These are phyloP conservation scores for Yueomyces sp. DNA, from an alignment of 805 yeast genomes.

Conservation along the genomic window DNA sequence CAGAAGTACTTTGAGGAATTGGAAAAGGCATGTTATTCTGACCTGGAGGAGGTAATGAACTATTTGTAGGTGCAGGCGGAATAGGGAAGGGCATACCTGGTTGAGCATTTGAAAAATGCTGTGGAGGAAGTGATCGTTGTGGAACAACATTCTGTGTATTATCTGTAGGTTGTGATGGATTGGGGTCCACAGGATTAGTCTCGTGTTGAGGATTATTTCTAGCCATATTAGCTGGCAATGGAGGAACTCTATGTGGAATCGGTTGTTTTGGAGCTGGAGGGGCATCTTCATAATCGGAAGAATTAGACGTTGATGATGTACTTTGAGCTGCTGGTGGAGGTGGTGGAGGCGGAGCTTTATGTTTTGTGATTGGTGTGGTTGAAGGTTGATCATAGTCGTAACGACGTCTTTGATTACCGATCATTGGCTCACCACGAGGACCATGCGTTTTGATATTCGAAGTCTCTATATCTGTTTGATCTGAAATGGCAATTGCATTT, in stretches of 20 bases:
- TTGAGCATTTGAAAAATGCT: constrained; percentile 1
- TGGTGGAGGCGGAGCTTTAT: constrained; percentile 32
- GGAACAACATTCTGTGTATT: constrained; percentile 1
- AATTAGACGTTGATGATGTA: constrained; percentile 5
- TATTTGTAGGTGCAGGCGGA: constrained; percentile 5
- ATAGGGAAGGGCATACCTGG: constrained; percentile 8
- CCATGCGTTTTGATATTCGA: constrained; percentile 61
- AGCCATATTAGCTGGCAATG: constrained; percentile 7
- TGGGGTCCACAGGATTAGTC: constrained; percentile 1
- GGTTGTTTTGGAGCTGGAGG: constrained; percentile 7
- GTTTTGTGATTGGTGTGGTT: constrained; percentile 21
- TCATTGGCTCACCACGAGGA: constrained; percentile 29
- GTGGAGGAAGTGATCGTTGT: constrained; percentile 4
- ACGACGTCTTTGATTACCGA: constrained; percentile 20
- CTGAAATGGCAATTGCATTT: constrained; percentile 73
- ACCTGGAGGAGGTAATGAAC: neutral
- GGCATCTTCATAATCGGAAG: constrained; percentile 5
- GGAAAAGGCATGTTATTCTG: constrained; percentile 3
- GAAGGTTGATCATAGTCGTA: constrained; percentile 17
- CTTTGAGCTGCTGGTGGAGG: constrained; percentile 23
- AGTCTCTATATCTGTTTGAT: constrained; percentile 39
- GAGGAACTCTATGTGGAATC: constrained; percentile 12
- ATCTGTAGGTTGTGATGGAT: constrained; percentile 1
- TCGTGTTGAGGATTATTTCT: neutral
- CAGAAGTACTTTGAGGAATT: constrained; percentile 1